A percentile compares a stretch with the other conserved stretches of the same genome.
Evolutionary conservation across 139 green algal species (phyloP).

Genomic region (Asterochloris sp.): DNA sequence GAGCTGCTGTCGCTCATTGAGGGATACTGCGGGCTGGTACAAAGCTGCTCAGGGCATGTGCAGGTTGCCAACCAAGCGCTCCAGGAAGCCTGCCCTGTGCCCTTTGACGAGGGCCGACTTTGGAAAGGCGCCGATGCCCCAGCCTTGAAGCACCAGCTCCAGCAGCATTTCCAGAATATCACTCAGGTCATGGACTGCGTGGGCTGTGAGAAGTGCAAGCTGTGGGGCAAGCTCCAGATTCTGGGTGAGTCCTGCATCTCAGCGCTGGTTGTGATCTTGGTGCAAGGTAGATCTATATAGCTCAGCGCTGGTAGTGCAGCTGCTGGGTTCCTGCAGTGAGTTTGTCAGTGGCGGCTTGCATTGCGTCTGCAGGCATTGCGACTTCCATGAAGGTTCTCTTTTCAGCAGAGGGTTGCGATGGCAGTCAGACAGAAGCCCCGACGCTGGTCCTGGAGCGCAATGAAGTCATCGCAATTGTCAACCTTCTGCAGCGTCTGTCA

Average conservation of each 20-base stretch:
- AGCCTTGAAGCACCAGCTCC: conserved; percentile 66
- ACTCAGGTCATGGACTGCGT: conserved; percentile 97
- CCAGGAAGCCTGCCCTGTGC: conserved; percentile 71
- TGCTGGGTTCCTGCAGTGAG: background rate
- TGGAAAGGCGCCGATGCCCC: conserved; percentile 74
- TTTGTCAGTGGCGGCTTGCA: background rate
- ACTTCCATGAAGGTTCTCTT: conserved; percentile 96
- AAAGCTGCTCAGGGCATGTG: background rate
- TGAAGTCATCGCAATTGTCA: conserved; percentile 94
- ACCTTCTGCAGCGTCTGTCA: conserved; percentile 80
- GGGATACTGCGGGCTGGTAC: no score
- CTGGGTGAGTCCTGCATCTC: conserved; percentile 51
- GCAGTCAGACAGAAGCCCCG: background rate
- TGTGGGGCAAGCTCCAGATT: conserved; percentile 98
- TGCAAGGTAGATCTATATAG: no score
- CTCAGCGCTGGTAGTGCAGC: background rate
- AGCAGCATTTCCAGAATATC: conserved; percentile 88
- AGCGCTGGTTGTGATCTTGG: background rate
- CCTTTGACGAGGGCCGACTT: conserved; percentile 90
- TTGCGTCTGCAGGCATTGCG: conserved; percentile 63
- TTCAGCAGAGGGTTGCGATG: conserved; percentile 57
- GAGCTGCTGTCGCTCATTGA: no score
- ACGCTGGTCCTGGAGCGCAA: conserved; percentile 79
- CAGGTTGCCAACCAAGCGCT: conserved; percentile 62
- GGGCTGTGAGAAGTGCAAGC: conserved; percentile 98